Base-by-base conservation (phyloP, 345 rosid genomes). In the Salix brachista region DNA sequence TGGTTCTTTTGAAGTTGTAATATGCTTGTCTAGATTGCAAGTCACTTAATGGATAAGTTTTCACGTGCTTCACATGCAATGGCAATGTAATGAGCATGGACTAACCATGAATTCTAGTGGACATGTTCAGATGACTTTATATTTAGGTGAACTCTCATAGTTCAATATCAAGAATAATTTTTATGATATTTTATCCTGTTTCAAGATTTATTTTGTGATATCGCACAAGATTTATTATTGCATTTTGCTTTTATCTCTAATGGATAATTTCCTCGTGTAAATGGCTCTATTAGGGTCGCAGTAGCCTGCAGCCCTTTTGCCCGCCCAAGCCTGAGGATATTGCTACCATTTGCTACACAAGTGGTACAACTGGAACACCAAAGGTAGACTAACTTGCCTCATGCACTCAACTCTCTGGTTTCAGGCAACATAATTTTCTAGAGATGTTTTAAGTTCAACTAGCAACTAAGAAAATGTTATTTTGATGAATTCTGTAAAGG, bases 281-380 rank as follows among this genome's bases (percentile, higher is more conserved):
- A 69, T 84, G 83, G 41, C 79, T 83, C 67, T 84, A 81, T 64
- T 78, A 95, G 97, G 99, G 99, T 79, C 84, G 79, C 75, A 89
- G 91, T 86, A 84, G 78, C 83, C 85, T 86, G 77, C 94, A 82
- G 61, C 89, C 96, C 50, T 88, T 89, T 80, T 83, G 68, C 70
- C 90, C 96, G 44, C 97, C 99, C 52, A 89, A 86, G 71, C 94
- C 97, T 70, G 93, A 88, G 71, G 93, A 91, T 87, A 68, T 88
- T 86, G 97, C 97, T 46, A 95, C 99, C 41, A 90, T 93, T 80
- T 94, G 99, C 89, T 90, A 96, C 79, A 96, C 99, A 12, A 96
- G 99, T 79, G 99, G 99, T 75, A 96, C 99, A 75, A 96, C 99
- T 56, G 99, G 99, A 75, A 92, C 91, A 60, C 99, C 99, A 73